Evolutionary conservation across 768 basidiomycete species (phyloP), one percentile per base, ranked within the genome.

Genomic region (Lactarius psammicola): DNA sequence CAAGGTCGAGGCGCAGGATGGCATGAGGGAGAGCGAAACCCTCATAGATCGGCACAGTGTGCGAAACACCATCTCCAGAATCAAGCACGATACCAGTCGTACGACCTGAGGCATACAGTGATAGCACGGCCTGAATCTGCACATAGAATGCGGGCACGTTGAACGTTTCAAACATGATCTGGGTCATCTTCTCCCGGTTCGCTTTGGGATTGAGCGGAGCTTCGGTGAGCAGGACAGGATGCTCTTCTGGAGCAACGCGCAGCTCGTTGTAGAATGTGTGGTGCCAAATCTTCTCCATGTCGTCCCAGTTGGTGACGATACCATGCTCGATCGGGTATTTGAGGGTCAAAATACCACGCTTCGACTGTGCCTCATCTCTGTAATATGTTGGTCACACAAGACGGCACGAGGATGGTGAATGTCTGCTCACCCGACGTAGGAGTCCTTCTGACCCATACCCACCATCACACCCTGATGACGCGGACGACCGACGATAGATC

Each of bases 251-350:
- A 3, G 88, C 88, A 64, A 89, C 87, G 75, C 88, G 87, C 66
- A 89, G 82, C 73, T 89, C 88, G 73, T 89, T 89, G 80, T 88
- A 95, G 80, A 95, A 96, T 36, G 94, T 95, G 82, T 95, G 94
- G 77, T 95, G 93, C 94, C 94, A 96, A 77, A 95, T 95, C 81
- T 95, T 95, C 82, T 96, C 95, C 94, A 95, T 95, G 79, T 95
- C 94, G 74, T 95, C 95, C 95, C 95, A 97, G 87, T 97, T 95
- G 78, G 94, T 95, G 76, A 96, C 91, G 74, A 94, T 90, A 78
- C 92, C 92, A 80, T 94, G 92, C 77, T 94, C 91, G 71, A 94
- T 94, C 60, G 92, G 94, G 80, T 96, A 94, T 80, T 95, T 94
- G 72, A 96, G 80, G 55, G 89, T 90, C 69, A 96, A 83, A 76